A percentile compares a stretch with the other conserved stretches of the same genome.
phyloP scores from a whole-genome alignment of 805 yeast species.

The Jamesozyma piceae region DNA sequence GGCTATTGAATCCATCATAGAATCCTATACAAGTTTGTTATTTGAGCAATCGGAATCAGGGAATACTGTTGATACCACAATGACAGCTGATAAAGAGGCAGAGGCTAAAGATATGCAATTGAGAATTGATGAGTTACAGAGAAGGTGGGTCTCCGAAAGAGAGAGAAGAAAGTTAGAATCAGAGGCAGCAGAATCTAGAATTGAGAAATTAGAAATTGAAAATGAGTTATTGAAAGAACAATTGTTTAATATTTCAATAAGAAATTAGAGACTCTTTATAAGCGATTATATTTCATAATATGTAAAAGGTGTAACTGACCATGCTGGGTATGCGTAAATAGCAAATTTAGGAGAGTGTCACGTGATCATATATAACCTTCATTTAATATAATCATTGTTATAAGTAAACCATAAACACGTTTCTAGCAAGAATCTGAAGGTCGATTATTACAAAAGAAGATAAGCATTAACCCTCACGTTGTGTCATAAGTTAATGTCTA shows the following conservation, averaged over 20 bases:
- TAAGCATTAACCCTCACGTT: no score
- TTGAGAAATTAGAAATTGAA: slow-evolving; percentile 47
- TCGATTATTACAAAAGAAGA: no score
- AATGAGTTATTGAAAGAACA: slow-evolving; percentile 34
- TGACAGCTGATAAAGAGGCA: not conserved
- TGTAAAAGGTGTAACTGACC: no score
- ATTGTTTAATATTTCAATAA: slow-evolving; percentile 7
- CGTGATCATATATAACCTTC: no score
- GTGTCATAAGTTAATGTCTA: no score
- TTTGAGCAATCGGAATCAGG: slow-evolving; percentile 4
- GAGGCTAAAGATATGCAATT: slow-evolving; percentile 32
- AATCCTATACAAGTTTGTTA: slow-evolving; percentile 39
- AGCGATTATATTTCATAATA: no score
- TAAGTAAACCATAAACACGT: no score
- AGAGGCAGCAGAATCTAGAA: slow-evolving; percentile 43
- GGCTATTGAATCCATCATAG: slow-evolving; percentile 50
- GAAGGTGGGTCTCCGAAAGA: slow-evolving; percentile 60
- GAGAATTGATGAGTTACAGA: slow-evolving; percentile 52
- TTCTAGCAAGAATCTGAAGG: no score
- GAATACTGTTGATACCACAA: not conserved
- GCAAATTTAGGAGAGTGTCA: not conserved
- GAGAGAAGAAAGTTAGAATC: slow-evolving; percentile 59
- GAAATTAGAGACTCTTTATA: not conserved
- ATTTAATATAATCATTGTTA: no score
- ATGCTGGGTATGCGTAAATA: no score